Evolutionary conservation across 2,329 filamentous ascomycete species (phyloP).

Genomic region (Colletotrichum lupini): DNA sequence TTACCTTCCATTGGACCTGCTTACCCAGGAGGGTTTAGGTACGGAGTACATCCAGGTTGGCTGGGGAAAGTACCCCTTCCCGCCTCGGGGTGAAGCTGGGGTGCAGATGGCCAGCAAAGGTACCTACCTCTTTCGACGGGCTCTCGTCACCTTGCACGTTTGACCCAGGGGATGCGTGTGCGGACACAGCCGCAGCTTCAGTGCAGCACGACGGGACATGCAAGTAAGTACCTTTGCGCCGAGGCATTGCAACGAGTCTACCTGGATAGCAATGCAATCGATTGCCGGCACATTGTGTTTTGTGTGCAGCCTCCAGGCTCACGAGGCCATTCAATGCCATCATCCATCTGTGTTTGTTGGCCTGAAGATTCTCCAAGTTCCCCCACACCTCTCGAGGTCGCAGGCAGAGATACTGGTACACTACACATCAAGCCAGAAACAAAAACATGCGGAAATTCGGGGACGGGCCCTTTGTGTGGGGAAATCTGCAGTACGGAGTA

Average conservation of each 20-base stretch:
- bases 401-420: background rate
- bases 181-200: slow-evolving; percentile 8
- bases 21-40: background rate
- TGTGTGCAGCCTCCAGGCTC: background rate
- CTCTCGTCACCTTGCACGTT: background rate
- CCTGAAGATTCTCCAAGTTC: background rate
- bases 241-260: background rate
- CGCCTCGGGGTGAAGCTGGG: background rate
- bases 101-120: slow-evolving; percentile 2
- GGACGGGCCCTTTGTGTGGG: background rate
- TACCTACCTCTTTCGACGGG: background rate
- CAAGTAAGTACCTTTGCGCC: background rate
- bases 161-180: background rate
- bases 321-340: background rate
- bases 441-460: background rate
- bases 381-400: background rate
- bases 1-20: no score
- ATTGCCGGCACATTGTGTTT: background rate
- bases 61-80: background rate
- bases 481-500: background rate
- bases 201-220: background rate
- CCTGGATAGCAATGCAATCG: background rate
- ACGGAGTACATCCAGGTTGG: background rate
- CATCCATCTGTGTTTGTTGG: background rate
- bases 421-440: background rate